These are phyloP conservation scores for Triticum monococcum DNA, from an alignment of 176 grass and related monocot species.

Conservation along the genomic window DNA sequence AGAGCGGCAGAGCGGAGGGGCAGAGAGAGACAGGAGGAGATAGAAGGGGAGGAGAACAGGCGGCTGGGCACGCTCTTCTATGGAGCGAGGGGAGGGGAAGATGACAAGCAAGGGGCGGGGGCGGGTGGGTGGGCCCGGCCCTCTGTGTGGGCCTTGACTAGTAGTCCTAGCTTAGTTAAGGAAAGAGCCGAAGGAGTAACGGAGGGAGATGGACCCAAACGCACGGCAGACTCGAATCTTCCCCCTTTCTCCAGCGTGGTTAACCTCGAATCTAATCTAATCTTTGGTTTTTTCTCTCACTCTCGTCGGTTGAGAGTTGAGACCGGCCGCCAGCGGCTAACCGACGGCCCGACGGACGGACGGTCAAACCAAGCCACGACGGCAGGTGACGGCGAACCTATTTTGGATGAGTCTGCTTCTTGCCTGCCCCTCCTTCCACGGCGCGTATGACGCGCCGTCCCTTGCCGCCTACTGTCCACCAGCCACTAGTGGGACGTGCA, in stretches of 20 bases:
- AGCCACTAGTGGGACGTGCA: background rate
- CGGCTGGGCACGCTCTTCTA: conserved; percentile 8
- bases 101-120: background rate
- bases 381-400: background rate
- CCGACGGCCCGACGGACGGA: background rate
- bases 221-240: conserved; percentile 11
- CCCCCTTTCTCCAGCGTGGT: background rate
- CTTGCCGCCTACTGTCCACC: background rate
- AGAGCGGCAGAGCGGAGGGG: background rate
- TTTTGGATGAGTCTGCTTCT: background rate
- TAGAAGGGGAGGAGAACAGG: background rate
- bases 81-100: background rate
- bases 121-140: background rate
- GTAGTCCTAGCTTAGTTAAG: background rate
- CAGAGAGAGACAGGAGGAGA: background rate
- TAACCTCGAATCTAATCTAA: background rate
- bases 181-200: background rate
- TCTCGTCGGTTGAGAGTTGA: background rate
- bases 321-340: background rate
- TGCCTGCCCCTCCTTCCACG: background rate
- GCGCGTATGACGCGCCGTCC: background rate
- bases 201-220: background rate
- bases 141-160: background rate
- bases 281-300: background rate
- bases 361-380: background rate